Evolutionary conservation across 139 green algal species (phyloP).

Genomic region (Coccomyxa sp.): DNA sequence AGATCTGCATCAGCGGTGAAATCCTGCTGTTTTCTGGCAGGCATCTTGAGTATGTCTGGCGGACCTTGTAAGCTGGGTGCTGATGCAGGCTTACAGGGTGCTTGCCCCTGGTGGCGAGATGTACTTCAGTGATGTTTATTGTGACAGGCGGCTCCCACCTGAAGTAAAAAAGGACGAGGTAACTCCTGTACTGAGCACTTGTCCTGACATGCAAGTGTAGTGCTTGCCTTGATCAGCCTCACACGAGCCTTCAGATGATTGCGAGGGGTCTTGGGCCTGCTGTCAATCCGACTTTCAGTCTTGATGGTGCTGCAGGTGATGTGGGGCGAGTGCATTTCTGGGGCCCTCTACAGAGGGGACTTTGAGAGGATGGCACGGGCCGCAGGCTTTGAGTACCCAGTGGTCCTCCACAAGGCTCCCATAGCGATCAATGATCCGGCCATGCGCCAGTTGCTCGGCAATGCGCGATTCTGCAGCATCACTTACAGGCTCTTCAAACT

Average conservation of each 20-base stretch:
- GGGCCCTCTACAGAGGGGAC: constrained; percentile 91
- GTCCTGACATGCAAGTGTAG: neutral
- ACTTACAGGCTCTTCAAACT: constrained; percentile 98
- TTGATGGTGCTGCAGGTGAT: constrained; percentile 54
- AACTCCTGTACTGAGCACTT: neutral
- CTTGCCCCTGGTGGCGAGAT: constrained; percentile 92
- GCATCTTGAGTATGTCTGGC: too few species aligned
- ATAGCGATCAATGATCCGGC: constrained; percentile 76
- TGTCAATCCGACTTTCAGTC: too few species aligned
- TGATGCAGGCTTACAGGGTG: constrained; percentile 48
- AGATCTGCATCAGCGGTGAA: constrained; percentile 77
- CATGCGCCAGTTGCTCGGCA: constrained; percentile 67
- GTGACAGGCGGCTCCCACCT: constrained; percentile 68
- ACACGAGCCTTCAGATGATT: too few species aligned
- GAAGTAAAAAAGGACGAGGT: constrained; percentile 50
- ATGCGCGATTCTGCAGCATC: constrained; percentile 88
- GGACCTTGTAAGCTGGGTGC: too few species aligned
- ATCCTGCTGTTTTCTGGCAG: too few species aligned
- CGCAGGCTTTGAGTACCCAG: constrained; percentile 82
- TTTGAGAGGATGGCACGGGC: constrained; percentile 72
- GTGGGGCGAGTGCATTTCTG: constrained; percentile 90
- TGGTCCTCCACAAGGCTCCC: constrained; percentile 46
- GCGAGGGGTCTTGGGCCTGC: too few species aligned
- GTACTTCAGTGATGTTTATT: constrained; percentile 97
- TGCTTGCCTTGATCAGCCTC: too few species aligned